Conservation (phyloP, 1,284 basidiomycete genomes). For the Anthracocystis walkeri region DNA sequence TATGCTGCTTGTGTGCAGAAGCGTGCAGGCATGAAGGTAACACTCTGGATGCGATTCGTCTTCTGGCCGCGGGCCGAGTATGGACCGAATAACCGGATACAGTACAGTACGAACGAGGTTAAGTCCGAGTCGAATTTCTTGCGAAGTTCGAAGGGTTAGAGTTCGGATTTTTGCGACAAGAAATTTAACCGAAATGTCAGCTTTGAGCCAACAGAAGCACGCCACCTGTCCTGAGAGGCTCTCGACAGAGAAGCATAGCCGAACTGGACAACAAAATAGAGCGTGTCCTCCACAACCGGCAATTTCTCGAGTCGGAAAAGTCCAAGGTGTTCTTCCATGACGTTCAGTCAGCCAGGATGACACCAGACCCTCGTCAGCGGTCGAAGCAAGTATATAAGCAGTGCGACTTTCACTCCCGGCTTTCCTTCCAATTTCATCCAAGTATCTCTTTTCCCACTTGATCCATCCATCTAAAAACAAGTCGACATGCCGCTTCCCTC, state of each 20-base stretch:
- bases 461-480: not conserved
- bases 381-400: not conserved
- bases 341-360: not conserved
- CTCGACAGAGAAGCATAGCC: conserved; percentile 18
- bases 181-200: too few species aligned
- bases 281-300: conserved; percentile 3
- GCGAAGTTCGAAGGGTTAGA: not conserved
- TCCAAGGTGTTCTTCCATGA: not conserved
- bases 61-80: not conserved
- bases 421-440: not conserved
- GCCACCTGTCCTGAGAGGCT: not conserved
- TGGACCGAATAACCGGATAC: not conserved
- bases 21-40: too few species aligned
- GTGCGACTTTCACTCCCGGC: not conserved
- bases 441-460: not conserved
- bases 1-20: too few species aligned
- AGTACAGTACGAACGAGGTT: not conserved
- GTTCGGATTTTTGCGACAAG: too few species aligned
- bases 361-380: not conserved
- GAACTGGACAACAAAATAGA: not conserved
- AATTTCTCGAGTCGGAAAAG: not conserved
- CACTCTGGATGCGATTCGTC: not conserved
- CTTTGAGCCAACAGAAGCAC: not conserved
- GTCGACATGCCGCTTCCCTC: conserved; percentile 35
- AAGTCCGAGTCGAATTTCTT: conserved; percentile 10